Conservation (phyloP, 2,329 filamentous ascomycete species). For the Trichoderma sp. region DNA sequence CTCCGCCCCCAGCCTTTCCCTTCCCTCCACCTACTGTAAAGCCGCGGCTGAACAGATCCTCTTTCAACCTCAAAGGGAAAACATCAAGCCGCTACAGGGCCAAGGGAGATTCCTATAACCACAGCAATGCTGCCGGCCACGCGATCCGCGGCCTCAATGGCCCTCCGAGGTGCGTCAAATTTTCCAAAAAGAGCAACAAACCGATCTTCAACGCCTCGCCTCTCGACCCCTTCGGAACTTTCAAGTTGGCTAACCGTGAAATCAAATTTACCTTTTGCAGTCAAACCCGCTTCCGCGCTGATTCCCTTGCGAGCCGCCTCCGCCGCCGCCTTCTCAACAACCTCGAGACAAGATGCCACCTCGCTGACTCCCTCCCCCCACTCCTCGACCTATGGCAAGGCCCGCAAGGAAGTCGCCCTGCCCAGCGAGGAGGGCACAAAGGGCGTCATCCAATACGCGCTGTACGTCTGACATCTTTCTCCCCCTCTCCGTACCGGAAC, state of each 20-base stretch:
- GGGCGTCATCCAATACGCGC: constrained; percentile 79
- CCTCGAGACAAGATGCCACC: constrained; percentile 65
- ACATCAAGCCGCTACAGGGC: too few relatives aligned
- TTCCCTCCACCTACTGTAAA: constrained; percentile 30
- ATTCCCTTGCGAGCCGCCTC: constrained; percentile 65
- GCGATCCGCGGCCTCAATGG: constrained; percentile 56
- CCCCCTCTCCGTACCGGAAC: too few relatives aligned
- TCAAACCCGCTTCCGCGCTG: constrained; percentile 65
- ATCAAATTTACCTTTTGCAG: constrained; percentile 44
- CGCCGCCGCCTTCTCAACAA: constrained; percentile 66
- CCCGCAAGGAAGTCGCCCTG: constrained; percentile 72
- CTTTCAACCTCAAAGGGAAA: constrained; percentile 4
- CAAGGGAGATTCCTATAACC: too few relatives aligned
- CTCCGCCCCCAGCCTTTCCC: constrained; percentile 27
- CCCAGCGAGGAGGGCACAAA: constrained; percentile 79
- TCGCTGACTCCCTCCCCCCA: constrained; percentile 51
- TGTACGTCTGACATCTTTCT: constrained; percentile 60
- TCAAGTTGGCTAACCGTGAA: neutral
- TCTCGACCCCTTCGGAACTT: neutral
- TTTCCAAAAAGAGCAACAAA: neutral
- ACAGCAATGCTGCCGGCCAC: constrained; percentile 51
- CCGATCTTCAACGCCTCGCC: neutral
- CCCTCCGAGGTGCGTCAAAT: constrained; percentile 52
- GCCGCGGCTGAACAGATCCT: constrained; percentile 28
- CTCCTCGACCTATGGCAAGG: constrained; percentile 55